Conservation (phyloP, 2,329 filamentous ascomycete species). For the Knoxdaviesia capensis region DNA sequence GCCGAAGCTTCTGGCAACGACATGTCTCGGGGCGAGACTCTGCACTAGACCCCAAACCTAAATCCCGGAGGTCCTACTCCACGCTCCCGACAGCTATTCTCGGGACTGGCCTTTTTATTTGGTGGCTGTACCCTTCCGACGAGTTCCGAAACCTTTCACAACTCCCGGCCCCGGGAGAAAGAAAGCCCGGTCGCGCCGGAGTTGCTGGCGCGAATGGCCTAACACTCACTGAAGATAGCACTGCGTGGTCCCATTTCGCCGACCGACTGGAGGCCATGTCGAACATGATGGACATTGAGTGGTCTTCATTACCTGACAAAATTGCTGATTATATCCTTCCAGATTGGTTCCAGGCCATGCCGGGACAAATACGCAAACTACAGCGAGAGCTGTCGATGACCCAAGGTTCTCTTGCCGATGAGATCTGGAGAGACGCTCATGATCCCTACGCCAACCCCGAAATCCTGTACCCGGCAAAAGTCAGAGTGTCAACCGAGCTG, state of each 20-base stretch:
- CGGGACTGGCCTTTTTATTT: slow-evolving; percentile 15
- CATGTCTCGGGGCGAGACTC: no score
- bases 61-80: no score
- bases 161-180: slow-evolving; percentile 9
- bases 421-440: slow-evolving; percentile 84
- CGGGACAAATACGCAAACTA: slow-evolving; percentile 60
- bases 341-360: slow-evolving; percentile 61
- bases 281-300: slow-evolving; percentile 31
- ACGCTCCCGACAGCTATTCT: not conserved
- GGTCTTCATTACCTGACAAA: slow-evolving; percentile 30
- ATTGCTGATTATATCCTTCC: slow-evolving; percentile 58
- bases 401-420: slow-evolving; percentile 71
- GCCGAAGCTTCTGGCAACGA: no score
- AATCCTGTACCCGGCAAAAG: slow-evolving; percentile 60
- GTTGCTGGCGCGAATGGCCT: not conserved
- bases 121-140: slow-evolving; percentile 22
- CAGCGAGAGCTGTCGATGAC: slow-evolving; percentile 75
- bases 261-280: slow-evolving; percentile 31
- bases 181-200: not conserved
- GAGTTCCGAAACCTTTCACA: slow-evolving; percentile 19
- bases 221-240: slow-evolving; percentile 1
- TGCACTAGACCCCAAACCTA: no score
- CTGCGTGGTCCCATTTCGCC: slow-evolving; percentile 28
- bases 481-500: slow-evolving; percentile 63
- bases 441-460: slow-evolving; percentile 73